These are phyloP conservation scores for Mycena maculata DNA, from an alignment of 768 basidiomycete genomes.

Conservation along the genomic window DNA sequence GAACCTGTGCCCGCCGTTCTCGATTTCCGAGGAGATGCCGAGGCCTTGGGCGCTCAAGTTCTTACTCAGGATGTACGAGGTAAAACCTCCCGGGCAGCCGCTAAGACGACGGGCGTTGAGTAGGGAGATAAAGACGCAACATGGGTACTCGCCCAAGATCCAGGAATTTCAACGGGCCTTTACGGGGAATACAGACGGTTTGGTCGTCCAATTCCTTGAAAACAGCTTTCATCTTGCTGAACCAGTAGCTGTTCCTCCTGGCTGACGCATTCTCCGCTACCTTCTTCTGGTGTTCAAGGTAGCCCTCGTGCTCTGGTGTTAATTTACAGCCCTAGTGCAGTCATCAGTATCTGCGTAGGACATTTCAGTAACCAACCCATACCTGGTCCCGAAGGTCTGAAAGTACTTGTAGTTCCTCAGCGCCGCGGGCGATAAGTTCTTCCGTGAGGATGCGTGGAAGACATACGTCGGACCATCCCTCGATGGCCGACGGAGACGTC, in stretches of 20 bases:
- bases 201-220: slow-evolving; percentile 39
- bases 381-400: slow-evolving; percentile 20
- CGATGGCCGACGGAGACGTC: slow-evolving; percentile 33
- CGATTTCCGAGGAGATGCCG: slow-evolving; percentile 42
- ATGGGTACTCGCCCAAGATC: slow-evolving; percentile 39
- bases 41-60: slow-evolving; percentile 39
- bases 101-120: slow-evolving; percentile 24
- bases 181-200: slow-evolving; percentile 26
- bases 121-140: not conserved
- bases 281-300: slow-evolving; percentile 27
- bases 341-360: not conserved
- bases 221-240: slow-evolving; percentile 38
- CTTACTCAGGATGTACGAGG: slow-evolving; percentile 43
- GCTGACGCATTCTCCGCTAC: slow-evolving; percentile 33
- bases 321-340: slow-evolving; percentile 6
- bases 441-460: slow-evolving; percentile 24
- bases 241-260: slow-evolving; percentile 34
- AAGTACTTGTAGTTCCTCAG: slow-evolving; percentile 30
- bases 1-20: slow-evolving; percentile 39
- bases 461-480: slow-evolving; percentile 28
- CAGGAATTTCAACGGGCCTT: slow-evolving; percentile 35
- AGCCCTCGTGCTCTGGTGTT: slow-evolving; percentile 21
- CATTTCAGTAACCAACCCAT: not conserved
- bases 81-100: slow-evolving; percentile 46
- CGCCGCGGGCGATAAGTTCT: slow-evolving; percentile 32